phyloP scores from a whole-genome alignment of 345 rosid species.

The Populus simonii region DNA sequence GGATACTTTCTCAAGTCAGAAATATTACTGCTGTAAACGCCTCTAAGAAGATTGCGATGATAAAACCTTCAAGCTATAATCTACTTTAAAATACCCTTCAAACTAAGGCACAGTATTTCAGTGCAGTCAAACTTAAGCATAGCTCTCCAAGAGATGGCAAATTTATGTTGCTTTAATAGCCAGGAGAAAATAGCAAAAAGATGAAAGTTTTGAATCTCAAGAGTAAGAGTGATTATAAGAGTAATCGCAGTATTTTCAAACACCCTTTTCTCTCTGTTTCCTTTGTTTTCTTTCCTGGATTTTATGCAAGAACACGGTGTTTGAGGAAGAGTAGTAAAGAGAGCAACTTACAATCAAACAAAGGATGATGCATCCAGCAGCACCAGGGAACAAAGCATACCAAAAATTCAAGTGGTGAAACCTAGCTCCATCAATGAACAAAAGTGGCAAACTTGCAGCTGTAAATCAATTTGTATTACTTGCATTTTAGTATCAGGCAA shows the following conservation, averaged over 20 bases:
- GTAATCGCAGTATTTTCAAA: background rate
- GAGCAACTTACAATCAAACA: constrained; percentile 59
- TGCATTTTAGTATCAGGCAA: background rate
- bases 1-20: background rate
- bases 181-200: background rate
- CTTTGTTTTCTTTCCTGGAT: background rate
- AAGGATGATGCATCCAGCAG: constrained; percentile 75
- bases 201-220: background rate
- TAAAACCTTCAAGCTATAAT: background rate
- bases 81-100: background rate
- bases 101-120: background rate
- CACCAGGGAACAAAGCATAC: constrained; percentile 89
- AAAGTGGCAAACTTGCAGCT: constrained; percentile 92
- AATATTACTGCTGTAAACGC: background rate
- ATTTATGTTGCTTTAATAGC: too few relatives aligned
- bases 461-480: constrained; percentile 1
- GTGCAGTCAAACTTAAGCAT: too few relatives aligned
- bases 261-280: background rate
- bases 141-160: too few relatives aligned
- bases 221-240: background rate
- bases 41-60: background rate
- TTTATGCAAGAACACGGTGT: background rate
- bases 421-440: constrained; percentile 85
- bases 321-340: background rate
- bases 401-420: constrained; percentile 64